These are phyloP conservation scores for Termitomyces sp. DNA, from an alignment of 768 basidiomycete genomes.

Conservation along the genomic window DNA sequence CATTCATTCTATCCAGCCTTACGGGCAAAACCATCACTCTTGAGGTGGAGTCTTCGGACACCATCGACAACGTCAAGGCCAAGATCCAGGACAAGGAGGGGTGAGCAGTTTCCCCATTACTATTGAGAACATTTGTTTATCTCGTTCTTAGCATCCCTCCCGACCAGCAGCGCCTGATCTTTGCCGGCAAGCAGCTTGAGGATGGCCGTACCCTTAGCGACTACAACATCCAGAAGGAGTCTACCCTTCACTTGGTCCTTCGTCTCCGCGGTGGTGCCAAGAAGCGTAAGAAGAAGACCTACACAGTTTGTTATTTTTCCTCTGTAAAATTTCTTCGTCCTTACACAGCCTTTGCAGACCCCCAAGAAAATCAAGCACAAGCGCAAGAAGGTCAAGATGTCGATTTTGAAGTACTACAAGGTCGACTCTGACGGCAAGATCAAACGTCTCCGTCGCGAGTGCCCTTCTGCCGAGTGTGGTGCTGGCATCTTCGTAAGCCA, in stretches of 20 bases:
- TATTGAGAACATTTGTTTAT: background rate
- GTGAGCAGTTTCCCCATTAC: slow-evolving; percentile 34
- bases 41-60: slow-evolving; percentile 96
- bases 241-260: slow-evolving; percentile 94
- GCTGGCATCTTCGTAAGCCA: slow-evolving; percentile 76
- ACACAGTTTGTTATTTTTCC: slow-evolving; percentile 60
- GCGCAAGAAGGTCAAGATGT: slow-evolving; percentile 99
- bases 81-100: slow-evolving; percentile 98
- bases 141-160: slow-evolving; percentile 61
- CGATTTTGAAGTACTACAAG: slow-evolving; percentile 99
- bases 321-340: background rate
- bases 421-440: slow-evolving; percentile 99
- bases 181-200: slow-evolving; percentile 98
- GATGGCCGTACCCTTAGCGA: slow-evolving; percentile 94
- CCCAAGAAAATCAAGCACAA: slow-evolving; percentile 99
- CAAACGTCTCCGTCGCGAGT: slow-evolving; percentile 98
- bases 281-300: slow-evolving; percentile 99
- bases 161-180: slow-evolving; percentile 97
- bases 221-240: slow-evolving; percentile 99
- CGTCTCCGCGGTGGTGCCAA: slow-evolving; percentile 99
- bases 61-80: slow-evolving; percentile 97
- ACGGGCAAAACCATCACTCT: slow-evolving; percentile 99
- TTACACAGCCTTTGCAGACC: slow-evolving; percentile 42
- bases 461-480: slow-evolving; percentile 79
- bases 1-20: slow-evolving; percentile 47